Evolutionary conservation across 2,329 filamentous ascomycete species (phyloP), one percentile per base, ranked within the genome.

Genomic region (Rhinocladiella similis): DNA sequence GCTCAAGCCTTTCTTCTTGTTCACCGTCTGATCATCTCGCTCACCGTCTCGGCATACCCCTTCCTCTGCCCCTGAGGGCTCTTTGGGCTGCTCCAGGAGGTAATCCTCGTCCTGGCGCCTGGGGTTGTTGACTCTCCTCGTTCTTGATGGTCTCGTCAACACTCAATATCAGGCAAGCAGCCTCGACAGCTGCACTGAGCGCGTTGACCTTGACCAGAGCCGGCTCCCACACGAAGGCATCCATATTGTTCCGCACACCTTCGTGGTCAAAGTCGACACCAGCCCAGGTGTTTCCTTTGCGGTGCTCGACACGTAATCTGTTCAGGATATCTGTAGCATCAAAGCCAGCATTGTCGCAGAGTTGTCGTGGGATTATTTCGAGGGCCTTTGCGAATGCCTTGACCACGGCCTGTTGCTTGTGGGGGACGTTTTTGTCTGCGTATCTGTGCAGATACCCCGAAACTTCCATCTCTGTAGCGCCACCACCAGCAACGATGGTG

Each of bases 61-160:
- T 86, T 62, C 92, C 91, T 65, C 91, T 80, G 58, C 89, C 90
- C 61, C 92, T 83, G 64, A 97, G 76, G 41, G 91, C 93, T 69
- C 93, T 82, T 79, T 97, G 93, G 10, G 93, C 92, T 19, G 93
- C 92, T 65, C 89, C 89, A 1, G 87, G 87, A 3, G 89, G 89
- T 64, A 92, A 78, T 18, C 85, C 83, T 73, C 89, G 82, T 54
- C 85, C 83, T 0, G 93, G 93, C 7, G 85, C 91, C 74, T 96
- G 90, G 20, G 92, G 89, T 73, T 85, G 80, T 67, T 87, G 83
- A 68, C 90, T 96, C 79, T 97, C 92, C 79, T 99, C 91, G 76
- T 99, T 99, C 76, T 84, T 91, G 76, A 99, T 97, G 33, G 94
- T 99, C 84, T 99, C 94, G 71, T 99, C 94, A 54, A 99, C 94